Evolutionary conservation across 352 stramenopile genomes (phyloP), one percentile per base, ranked within the genome.

Genomic region (Globisporangium emineosum): DNA sequence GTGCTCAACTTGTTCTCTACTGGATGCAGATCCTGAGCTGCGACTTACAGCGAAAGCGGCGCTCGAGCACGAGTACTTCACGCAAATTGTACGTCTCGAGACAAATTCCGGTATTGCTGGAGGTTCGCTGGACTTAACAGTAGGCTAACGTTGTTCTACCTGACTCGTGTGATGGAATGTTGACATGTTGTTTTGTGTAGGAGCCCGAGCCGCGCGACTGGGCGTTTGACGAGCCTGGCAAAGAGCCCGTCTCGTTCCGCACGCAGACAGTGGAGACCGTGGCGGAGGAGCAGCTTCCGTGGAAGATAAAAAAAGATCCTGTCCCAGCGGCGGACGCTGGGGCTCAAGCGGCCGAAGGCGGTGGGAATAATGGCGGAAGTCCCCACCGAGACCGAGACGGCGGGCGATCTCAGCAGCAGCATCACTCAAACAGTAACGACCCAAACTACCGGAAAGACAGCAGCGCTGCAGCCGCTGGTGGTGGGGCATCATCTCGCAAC

Each of bases 1-100:
- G 12, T 47, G 27, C 40, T 17, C 57, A 8, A 17, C 12, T 58
- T 65, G 5, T 45, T 10, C 19, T 57, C 32, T 35, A n/a, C 57
- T n/a, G n/a, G n/a, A 65, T 12, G 49, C 81, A 85, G 88, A 98
- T 73, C 94, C 94, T 35, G 80, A 86, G 66, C 79, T 90, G 37
- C 86, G 96, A 29, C 96, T 98, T 64, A 97, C 84, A 30, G 94
- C 93, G 4, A 87, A 92, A 51, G 81, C 97, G 61, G 96, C 96
- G 37, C 67, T 98, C 12, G 81, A 97, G 49, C 93, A 98, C 75
- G 75, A 93, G 63, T 98, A 98, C 65, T 98, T 98, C 64, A 91
- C 83, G 66, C 78, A 96, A 29, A 96, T 92, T 65, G 86, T 93
- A 73, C 62, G 80, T 23, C 54, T 13, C n/a, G 13, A 21, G n/a